Conservation (phyloP, 371 early-diverging fungal genomes). For the Lichtheimia ornata region DNA sequence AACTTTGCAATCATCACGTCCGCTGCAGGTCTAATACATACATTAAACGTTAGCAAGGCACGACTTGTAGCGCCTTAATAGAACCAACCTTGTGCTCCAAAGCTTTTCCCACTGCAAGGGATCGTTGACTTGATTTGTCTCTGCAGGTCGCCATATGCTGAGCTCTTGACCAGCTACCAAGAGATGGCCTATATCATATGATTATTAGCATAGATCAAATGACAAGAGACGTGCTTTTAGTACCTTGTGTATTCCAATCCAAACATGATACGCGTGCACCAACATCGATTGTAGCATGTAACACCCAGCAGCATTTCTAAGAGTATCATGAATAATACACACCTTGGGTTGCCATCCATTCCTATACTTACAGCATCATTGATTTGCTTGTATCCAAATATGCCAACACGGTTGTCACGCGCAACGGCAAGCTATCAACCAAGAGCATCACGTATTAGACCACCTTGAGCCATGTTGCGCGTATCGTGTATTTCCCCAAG, state of each 20-base stretch:
- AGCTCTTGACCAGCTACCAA: conserved; percentile 39
- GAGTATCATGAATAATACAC: too few species aligned
- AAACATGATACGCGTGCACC: conserved; percentile 25
- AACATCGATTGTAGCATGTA: conserved; percentile 20
- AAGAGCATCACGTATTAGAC: not conserved
- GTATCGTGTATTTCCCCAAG: too few species aligned
- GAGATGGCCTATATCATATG: conserved; percentile 27
- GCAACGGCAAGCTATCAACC: conserved; percentile 10
- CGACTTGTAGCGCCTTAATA: not conserved
- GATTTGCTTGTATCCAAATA: conserved; percentile 6
- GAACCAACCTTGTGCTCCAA: conserved; percentile 26
- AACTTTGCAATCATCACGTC: conserved; percentile 51
- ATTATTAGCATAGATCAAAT: not conserved
- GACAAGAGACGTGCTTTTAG: not conserved
- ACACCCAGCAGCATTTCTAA: too few species aligned
- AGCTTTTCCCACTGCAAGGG: conserved; percentile 14
- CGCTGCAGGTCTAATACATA: conserved; percentile 23
- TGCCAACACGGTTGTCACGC: conserved; percentile 8
- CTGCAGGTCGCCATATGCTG: conserved; percentile 25
- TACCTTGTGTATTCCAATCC: conserved; percentile 51
- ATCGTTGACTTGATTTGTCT: not conserved
- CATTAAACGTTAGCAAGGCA: too few species aligned
- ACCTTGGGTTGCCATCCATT: not conserved
- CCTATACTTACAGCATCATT: not conserved
- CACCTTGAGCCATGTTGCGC: too few species aligned